Conservation (phyloP, 495 filamentous ascomycete genomes). For the Neurospora sp. region DNA sequence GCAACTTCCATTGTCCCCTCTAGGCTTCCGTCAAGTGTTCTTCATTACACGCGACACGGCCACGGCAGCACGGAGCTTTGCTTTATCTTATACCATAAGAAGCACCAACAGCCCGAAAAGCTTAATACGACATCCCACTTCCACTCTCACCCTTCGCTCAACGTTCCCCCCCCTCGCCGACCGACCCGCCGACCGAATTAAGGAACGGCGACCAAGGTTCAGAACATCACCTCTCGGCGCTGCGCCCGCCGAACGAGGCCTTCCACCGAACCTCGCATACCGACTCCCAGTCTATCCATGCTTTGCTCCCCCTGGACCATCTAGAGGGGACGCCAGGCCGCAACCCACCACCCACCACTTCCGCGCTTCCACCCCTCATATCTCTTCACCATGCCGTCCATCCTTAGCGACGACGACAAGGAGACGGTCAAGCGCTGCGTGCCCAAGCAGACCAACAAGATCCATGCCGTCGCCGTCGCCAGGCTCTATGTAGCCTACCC, state of each 20-base stretch:
- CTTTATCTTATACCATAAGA: not conserved
- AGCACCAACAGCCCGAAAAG: not conserved
- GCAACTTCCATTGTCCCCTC: not conserved
- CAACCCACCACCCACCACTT: not conserved
- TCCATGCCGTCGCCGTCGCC: constrained; percentile 85
- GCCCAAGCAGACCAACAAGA: constrained; percentile 88
- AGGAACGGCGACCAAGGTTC: not conserved
- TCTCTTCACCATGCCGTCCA: constrained; percentile 62
- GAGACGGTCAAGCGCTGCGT: constrained; percentile 85
- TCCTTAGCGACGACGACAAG: constrained; percentile 84
- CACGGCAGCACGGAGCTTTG: not conserved
- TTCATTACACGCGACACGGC: not conserved
- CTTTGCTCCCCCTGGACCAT: not conserved
- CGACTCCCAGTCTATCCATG: constrained; percentile 1
- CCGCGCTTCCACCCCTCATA: constrained; percentile 1
- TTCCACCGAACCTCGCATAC: not conserved
- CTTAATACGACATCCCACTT: not conserved
- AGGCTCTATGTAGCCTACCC: constrained; percentile 92
- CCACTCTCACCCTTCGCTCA: not conserved
- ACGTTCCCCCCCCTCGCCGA: not conserved
- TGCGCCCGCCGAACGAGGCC: not conserved
- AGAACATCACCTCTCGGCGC: not conserved
- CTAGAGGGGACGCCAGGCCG: not conserved
- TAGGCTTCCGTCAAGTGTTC: not conserved
- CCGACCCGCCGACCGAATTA: not conserved